Conservation (phyloP, 106 monocot species). For the Dioscorea dumetorum region DNA sequence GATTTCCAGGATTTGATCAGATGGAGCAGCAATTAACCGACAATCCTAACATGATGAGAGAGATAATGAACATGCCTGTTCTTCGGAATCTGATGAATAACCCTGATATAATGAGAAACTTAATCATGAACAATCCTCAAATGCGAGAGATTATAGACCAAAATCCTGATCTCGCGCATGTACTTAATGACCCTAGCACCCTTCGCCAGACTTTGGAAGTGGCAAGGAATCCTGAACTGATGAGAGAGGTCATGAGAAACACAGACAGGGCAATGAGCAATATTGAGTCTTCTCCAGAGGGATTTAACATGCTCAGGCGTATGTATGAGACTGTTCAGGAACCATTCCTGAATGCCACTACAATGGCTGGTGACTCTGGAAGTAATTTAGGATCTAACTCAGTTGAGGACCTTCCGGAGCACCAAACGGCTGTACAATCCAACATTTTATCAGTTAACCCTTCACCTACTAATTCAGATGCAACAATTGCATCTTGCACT, state of each 20-base stretch:
- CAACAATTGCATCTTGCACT: conserved; percentile 44
- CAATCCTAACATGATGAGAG: conserved; percentile 89
- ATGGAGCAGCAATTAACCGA: conserved; percentile 78
- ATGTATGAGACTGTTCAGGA: conserved; percentile 99
- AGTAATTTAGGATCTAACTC: conserved; percentile 51
- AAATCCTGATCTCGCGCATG: conserved; percentile 91
- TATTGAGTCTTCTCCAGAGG: conserved; percentile 95
- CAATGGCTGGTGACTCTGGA: conserved; percentile 60
- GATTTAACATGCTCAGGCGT: conserved; percentile 93
- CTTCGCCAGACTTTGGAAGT: conserved; percentile 90
- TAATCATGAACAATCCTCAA: conserved; percentile 97
- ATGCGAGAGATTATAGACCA: conserved; percentile 90
- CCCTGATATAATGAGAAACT: conserved; percentile 75
- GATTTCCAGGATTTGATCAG: conserved; percentile 66
- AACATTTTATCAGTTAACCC: conserved; percentile 39
- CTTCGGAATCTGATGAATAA: conserved; percentile 86
- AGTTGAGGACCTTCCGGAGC: conserved; percentile 68
- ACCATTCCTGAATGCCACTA: conserved; percentile 89
- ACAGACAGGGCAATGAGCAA: conserved; percentile 99
- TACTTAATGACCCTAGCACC: conserved; percentile 84
- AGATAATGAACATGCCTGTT: conserved; percentile 81
- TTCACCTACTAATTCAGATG: conserved; percentile 35
- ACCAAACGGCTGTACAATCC: conserved; percentile 29
- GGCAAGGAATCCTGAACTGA: conserved; percentile 90
- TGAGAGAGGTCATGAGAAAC: conserved; percentile 99